These are phyloP conservation scores for Coniosporium uncinatum DNA, from an alignment of 2,329 filamentous ascomycete species.

Conservation along the genomic window DNA sequence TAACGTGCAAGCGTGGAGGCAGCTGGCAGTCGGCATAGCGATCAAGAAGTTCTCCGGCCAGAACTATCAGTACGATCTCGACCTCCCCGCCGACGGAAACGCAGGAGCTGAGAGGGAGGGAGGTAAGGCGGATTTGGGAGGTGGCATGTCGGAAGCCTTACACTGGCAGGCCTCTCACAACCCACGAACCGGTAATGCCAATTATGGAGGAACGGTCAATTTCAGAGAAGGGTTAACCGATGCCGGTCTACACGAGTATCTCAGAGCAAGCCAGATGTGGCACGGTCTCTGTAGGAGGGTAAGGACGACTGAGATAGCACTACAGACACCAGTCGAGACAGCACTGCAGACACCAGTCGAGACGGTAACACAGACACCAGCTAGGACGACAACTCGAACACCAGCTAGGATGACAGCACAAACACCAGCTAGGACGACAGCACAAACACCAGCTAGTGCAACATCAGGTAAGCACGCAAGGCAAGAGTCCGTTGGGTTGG, in stretches of 20 bases:
- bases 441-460: no score
- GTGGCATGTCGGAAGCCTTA: background rate
- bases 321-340: no score
- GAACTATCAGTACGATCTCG: background rate
- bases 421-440: no score
- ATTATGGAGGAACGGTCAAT: constrained; percentile 1
- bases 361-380: no score
- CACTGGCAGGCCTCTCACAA: background rate
- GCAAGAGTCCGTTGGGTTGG: background rate
- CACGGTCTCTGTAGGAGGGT: no score
- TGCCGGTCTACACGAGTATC: background rate
- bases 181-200: background rate
- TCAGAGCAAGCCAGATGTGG: background rate
- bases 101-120: background rate
- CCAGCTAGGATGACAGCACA: no score
- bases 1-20: background rate
- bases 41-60: constrained; percentile 1
- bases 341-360: no score
- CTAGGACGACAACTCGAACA: no score
- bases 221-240: background rate
- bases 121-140: background rate
- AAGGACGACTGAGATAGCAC: no score
- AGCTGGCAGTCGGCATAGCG: background rate
- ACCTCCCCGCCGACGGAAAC: background rate
- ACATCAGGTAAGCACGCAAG: no score